Conservation (phyloP, 2,329 filamentous ascomycete species). For the Endoconidiophora polonica region DNA sequence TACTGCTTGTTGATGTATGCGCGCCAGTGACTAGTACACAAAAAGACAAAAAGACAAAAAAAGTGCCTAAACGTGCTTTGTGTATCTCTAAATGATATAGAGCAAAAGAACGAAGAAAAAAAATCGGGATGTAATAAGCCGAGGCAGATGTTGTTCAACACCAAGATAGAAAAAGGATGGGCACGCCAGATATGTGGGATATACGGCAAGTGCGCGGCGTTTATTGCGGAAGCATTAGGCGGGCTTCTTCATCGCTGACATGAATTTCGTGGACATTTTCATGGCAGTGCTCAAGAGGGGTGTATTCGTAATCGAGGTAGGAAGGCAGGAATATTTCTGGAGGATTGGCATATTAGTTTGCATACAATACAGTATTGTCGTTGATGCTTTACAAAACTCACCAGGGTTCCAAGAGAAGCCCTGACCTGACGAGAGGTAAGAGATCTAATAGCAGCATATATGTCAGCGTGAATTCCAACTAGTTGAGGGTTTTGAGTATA, state of each 20-base stretch:
- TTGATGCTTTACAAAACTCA: slow-evolving; percentile 19
- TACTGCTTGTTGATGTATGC: too few species aligned
- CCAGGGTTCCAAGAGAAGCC: slow-evolving; percentile 73
- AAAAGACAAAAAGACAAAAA: neutral
- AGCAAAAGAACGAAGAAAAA: neutral
- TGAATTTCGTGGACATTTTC: slow-evolving; percentile 66
- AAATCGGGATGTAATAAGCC: too few species aligned
- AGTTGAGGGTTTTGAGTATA: neutral
- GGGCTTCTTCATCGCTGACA: slow-evolving; percentile 60
- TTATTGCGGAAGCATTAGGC: slow-evolving; percentile 49
- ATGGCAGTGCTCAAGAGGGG: slow-evolving; percentile 56
- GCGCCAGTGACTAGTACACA: too few species aligned
- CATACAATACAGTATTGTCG: neutral
- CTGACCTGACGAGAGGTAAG: slow-evolving; percentile 63
- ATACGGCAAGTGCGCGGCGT: neutral
- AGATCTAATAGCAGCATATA: slow-evolving; percentile 38
- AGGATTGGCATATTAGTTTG: neutral
- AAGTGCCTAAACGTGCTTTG: neutral
- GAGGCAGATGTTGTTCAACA: too few species aligned
- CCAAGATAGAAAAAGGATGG: too few species aligned
- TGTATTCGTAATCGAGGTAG: slow-evolving; percentile 58
- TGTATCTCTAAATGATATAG: neutral
- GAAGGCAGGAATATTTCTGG: slow-evolving; percentile 67
- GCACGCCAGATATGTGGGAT: neutral
- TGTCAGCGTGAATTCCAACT: neutral